Conservation (phyloP, 2,329 filamentous ascomycete genomes). For the Pestalotiopsis sp. region DNA sequence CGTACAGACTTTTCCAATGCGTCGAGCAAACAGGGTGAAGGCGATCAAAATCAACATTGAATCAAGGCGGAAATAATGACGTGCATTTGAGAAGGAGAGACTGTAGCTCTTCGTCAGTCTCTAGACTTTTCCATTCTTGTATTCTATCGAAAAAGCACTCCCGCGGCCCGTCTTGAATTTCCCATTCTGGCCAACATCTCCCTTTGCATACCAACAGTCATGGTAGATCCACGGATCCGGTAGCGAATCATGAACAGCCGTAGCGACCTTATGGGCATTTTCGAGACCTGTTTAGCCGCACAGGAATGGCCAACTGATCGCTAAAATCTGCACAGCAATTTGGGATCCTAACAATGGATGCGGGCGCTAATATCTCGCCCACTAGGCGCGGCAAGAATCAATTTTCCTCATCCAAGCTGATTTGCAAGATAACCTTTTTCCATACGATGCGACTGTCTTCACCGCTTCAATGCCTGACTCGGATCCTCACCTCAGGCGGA, state of each 20-base stretch:
- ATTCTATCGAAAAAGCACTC: neutral
- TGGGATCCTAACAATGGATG: neutral
- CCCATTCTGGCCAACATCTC: neutral
- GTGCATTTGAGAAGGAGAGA: neutral
- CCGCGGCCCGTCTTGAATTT: neutral
- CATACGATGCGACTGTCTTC: neutral
- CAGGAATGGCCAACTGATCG: neutral
- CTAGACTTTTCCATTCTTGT: neutral
- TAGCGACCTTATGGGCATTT: neutral
- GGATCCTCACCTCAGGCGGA: neutral
- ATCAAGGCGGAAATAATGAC: neutral
- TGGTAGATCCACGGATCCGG: constrained; percentile 1
- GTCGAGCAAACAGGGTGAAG: no score
- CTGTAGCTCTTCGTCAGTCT: neutral
- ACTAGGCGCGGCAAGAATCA: neutral
- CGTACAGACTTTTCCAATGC: no score
- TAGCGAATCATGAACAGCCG: constrained; percentile 10
- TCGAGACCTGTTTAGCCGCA: neutral
- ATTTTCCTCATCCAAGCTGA: neutral
- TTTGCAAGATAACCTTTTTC: neutral
- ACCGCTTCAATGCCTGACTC: neutral
- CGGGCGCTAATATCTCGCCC: neutral
- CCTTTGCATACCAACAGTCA: neutral
- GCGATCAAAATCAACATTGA: no score
- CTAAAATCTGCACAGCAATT: neutral